Evolutionary conservation across 2,329 filamentous ascomycete species (phyloP).

Genomic region (Alternaria arborescens): DNA sequence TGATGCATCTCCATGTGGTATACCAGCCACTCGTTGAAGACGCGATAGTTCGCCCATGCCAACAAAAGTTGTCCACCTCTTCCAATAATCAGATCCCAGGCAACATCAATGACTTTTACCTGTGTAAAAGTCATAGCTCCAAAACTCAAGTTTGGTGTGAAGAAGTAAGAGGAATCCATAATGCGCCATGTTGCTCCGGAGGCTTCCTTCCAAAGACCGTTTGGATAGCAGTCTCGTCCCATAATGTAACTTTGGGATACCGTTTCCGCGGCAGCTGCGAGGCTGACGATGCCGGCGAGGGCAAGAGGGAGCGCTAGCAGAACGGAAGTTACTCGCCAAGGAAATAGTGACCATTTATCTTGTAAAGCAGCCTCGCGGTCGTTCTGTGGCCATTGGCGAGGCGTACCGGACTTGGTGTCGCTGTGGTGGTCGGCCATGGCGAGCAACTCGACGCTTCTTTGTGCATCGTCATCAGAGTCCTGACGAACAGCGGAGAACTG

Average conservation of each 20-base stretch:
- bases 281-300: conserved; percentile 35
- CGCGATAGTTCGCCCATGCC: conserved; percentile 46
- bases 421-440: conserved; percentile 2
- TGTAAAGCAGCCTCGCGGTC: not conserved
- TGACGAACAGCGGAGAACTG: conserved; percentile 16
- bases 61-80: conserved; percentile 47
- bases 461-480: conserved; percentile 11
- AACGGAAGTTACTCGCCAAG: conserved; percentile 32
- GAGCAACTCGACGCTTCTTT: conserved; percentile 19
- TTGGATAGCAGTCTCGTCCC: conserved; percentile 43
- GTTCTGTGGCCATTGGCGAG: not conserved
- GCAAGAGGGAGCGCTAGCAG: conserved; percentile 33
- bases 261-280: conserved; percentile 39
- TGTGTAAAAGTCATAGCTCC: conserved; percentile 47
- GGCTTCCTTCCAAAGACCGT: conserved; percentile 42
- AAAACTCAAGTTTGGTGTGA: conserved; percentile 44
- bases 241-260: conserved; percentile 39
- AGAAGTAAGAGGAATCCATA: conserved; percentile 47
- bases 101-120: conserved; percentile 50
- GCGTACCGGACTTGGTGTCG: conserved; percentile 4
- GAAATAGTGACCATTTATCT: conserved; percentile 27
- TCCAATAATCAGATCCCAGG: conserved; percentile 51
- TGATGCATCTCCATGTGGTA: conserved; percentile 47
- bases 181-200: conserved; percentile 44
- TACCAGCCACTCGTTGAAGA: conserved; percentile 50